phyloP scores from a whole-genome alignment of 2,329 filamentous ascomycete species.

The Aspergillus latus region DNA sequence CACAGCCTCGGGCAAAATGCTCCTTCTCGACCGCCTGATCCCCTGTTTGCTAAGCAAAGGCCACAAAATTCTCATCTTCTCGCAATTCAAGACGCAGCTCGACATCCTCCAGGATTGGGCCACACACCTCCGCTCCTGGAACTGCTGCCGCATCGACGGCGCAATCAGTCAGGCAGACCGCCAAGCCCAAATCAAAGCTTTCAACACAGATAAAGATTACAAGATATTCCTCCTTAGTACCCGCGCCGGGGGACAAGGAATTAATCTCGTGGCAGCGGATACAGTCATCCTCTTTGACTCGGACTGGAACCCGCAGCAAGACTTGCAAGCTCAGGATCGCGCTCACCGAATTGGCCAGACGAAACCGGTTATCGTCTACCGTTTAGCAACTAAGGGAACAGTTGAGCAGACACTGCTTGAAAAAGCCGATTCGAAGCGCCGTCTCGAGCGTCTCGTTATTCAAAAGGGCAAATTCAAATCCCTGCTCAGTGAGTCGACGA shows the following conservation, averaged over 20 bases:
- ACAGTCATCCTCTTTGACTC: conserved; percentile 90
- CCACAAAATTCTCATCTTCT: conserved; percentile 95
- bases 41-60: conserved; percentile 69
- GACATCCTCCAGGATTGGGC: conserved; percentile 90
- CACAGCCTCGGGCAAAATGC: conserved; percentile 90
- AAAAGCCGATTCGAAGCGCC: conserved; percentile 85
- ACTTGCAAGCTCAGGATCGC: conserved; percentile 93
- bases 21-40: conserved; percentile 83
- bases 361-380: conserved; percentile 86
- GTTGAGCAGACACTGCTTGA: conserved; percentile 85
- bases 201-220: conserved; percentile 65
- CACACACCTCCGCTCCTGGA: conserved; percentile 71
- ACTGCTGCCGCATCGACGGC: conserved; percentile 86
- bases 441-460: conserved; percentile 92
- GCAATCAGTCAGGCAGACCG: conserved; percentile 73
- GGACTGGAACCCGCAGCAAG: conserved; percentile 95
- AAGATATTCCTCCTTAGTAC: conserved; percentile 87
- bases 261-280: conserved; percentile 88
- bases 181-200: conserved; percentile 68
- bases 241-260: conserved; percentile 88
- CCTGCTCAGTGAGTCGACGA: conserved; percentile 58
- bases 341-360: conserved; percentile 94
- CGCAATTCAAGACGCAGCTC: conserved; percentile 91
- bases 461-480: conserved; percentile 83
- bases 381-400: conserved; percentile 87